Evolutionary conservation across 176 grass and related monocot species (phyloP).

Genomic region (Neostapfia colusana): DNA sequence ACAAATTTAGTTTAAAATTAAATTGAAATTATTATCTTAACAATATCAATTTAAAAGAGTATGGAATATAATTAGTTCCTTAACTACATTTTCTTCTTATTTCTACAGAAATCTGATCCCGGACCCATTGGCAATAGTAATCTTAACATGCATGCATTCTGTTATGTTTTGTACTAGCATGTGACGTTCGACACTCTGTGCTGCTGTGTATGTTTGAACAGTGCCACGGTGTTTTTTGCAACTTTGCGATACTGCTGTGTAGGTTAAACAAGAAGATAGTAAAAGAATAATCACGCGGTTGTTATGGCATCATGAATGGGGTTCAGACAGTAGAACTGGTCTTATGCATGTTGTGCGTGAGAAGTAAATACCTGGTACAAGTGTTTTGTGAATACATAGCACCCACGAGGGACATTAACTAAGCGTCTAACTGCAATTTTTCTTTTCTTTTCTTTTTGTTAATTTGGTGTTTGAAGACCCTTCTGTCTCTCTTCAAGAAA

Average conservation of each 20-base stretch:
- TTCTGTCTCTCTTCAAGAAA: too few species aligned
- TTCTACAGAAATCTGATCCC: background rate
- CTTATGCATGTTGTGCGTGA: constrained; percentile 16
- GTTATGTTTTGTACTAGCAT: background rate
- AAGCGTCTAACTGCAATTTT: constrained; percentile 18
- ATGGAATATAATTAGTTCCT: constrained; percentile 10
- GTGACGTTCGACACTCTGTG: background rate
- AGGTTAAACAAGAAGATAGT: background rate
- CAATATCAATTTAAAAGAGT: too few species aligned
- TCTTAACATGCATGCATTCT: background rate
- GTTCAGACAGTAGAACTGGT: constrained; percentile 31
- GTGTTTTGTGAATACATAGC: constrained; percentile 33
- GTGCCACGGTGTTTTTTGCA: background rate
- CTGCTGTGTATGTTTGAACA: background rate
- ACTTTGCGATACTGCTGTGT: background rate
- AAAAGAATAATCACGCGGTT: background rate
- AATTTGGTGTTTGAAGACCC: background rate
- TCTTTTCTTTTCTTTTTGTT: background rate
- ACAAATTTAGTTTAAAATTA: too few species aligned
- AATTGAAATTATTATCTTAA: too few species aligned
- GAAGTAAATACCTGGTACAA: constrained; percentile 38
- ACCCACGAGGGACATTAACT: constrained; percentile 44
- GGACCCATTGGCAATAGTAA: too few species aligned
- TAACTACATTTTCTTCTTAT: background rate
- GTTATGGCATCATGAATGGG: constrained; percentile 14